A percentile compares a stretch with the other conserved stretches of the same genome.
Conservation (phyloP, 2,329 filamentous ascomycete species). For the Arthrobotrys conoides region DNA sequence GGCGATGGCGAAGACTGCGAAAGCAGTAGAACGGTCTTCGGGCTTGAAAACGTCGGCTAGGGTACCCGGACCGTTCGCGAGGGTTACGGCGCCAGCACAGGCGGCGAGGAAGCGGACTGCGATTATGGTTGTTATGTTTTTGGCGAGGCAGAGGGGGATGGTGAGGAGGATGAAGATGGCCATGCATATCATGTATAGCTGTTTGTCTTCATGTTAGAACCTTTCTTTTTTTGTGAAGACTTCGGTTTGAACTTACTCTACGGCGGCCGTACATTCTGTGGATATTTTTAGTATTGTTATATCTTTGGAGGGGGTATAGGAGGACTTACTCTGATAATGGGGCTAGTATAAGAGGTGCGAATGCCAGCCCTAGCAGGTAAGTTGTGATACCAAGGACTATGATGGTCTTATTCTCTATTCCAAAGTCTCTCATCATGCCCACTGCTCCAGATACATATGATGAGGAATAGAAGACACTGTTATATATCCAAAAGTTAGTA, state of each 20-base stretch:
- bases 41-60: constrained; percentile 87
- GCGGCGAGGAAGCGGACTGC: constrained; percentile 82
- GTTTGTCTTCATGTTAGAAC: neutral
- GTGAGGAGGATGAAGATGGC: constrained; percentile 77
- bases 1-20: constrained; percentile 85
- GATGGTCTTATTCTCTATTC: constrained; percentile 72
- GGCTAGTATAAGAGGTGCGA: constrained; percentile 80
- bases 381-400: constrained; percentile 82
- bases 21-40: constrained; percentile 83
- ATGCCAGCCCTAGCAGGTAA: constrained; percentile 81
- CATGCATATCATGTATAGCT: constrained; percentile 78
- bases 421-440: constrained; percentile 75
- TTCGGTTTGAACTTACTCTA: constrained; percentile 64
- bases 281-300: neutral
- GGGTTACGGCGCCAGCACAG: constrained; percentile 82
- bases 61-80: constrained; percentile 85
- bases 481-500: constrained; percentile 67
- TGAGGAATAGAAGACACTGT: constrained; percentile 81
- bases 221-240: neutral
- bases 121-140: constrained; percentile 78
- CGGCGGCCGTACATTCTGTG: constrained; percentile 74
- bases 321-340: constrained; percentile 75
- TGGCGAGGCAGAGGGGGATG: constrained; percentile 79
- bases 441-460: constrained; percentile 75
- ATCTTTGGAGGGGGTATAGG: neutral